Evolutionary conservation across 163 green algal species (phyloP).

Genomic region (Volvox carteri): DNA sequence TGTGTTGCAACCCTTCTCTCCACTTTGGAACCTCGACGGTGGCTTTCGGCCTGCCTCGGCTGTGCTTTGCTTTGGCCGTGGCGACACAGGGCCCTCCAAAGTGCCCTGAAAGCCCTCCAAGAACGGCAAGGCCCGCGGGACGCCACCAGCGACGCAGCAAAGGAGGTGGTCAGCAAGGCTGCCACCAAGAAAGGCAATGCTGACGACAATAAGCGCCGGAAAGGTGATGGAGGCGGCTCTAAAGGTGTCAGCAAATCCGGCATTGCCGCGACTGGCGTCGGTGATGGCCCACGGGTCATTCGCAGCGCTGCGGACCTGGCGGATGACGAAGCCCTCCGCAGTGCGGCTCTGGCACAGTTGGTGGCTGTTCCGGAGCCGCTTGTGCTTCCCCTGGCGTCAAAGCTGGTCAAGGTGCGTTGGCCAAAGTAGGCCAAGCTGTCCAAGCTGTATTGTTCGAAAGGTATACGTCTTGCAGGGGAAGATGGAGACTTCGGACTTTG

Average conservation of each 20-base stretch:
- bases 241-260: not conserved
- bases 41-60: too few species aligned
- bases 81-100: not conserved
- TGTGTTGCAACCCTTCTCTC: too few species aligned
- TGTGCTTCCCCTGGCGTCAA: conserved; percentile 32
- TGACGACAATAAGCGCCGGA: not conserved
- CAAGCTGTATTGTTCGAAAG: too few species aligned
- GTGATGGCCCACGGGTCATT: not conserved
- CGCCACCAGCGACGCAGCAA: not conserved
- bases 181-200: not conserved
- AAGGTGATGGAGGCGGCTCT: not conserved
- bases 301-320: conserved; percentile 19
- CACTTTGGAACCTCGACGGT: too few species aligned
- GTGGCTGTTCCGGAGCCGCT: conserved; percentile 15
- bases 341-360: conserved; percentile 3
- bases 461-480: too few species aligned
- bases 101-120: conserved; percentile 10
- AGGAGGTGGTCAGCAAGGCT: not conserved
- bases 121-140: not conserved
- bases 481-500: too few species aligned
- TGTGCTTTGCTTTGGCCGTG: too few species aligned
- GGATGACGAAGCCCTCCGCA: not conserved
- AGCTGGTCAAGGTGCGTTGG: conserved; percentile 33
- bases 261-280: not conserved
- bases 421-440: too few species aligned